A percentile compares a stretch with the other conserved stretches of the same genome.
Conservation (phyloP, 2,329 filamentous ascomycete genomes). For the Trichoderma pleuroti region DNA sequence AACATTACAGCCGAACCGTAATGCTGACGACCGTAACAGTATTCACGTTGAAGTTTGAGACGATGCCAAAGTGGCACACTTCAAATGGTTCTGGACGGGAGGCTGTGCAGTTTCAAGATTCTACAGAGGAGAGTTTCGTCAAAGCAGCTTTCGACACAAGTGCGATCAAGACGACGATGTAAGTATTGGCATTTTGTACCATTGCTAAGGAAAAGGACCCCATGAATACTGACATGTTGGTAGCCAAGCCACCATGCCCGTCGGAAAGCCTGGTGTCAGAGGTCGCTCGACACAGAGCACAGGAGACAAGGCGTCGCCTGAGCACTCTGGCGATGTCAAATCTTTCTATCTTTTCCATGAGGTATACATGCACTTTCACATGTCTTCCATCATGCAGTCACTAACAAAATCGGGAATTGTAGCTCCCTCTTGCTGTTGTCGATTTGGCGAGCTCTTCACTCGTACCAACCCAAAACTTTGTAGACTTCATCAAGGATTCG, state of each 20-base stretch:
- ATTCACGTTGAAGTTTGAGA: not conserved
- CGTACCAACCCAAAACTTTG: not conserved
- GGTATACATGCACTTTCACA: not conserved
- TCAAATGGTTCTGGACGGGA: not conserved
- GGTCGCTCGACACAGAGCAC: not conserved
- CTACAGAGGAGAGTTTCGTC: not conserved
- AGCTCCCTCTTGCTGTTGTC: not conserved
- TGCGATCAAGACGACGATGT: not conserved
- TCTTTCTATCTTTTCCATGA: not conserved
- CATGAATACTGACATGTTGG: not conserved
- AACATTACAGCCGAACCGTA: not conserved
- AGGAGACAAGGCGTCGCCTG: not conserved
- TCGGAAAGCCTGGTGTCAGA: not conserved
- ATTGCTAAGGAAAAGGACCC: not conserved
- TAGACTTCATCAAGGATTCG: not conserved
- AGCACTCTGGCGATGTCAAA: not conserved
- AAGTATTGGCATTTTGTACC: not conserved
- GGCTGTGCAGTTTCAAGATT: not conserved
- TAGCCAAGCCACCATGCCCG: not conserved
- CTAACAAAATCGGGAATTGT: not conserved
- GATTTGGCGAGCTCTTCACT: not conserved
- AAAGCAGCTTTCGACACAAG: not conserved
- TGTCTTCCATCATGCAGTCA: not conserved
- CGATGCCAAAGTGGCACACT: not conserved
- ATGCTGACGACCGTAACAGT: not conserved